phyloP scores from a whole-genome alignment of 2,329 filamentous ascomycete species.

The Didymella sp. region DNA sequence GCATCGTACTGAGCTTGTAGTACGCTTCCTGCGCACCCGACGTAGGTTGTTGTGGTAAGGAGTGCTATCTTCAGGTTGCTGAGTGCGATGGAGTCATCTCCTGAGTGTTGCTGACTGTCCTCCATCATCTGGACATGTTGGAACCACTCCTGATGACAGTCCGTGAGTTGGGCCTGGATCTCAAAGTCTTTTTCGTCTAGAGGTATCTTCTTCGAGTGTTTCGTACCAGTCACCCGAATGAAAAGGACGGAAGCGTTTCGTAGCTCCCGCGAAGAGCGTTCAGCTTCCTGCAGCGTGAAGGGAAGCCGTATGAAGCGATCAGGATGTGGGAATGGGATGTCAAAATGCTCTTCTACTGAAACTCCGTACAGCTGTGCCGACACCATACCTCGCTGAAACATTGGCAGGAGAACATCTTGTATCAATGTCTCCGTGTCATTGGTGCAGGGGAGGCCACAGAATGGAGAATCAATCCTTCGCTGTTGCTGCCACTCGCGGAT shows the following conservation, averaged over 20 bases:
- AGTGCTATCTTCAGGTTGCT: conserved; percentile 27
- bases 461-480: neutral
- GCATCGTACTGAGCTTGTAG: conserved; percentile 24
- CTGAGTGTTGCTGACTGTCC: conserved; percentile 8
- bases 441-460: neutral
- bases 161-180: conserved; percentile 19
- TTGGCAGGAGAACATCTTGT: conserved; percentile 26
- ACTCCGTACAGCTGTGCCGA: conserved; percentile 30
- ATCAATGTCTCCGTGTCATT: conserved; percentile 15
- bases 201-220: neutral
- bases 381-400: conserved; percentile 31
- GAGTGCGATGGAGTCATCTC: conserved; percentile 22
- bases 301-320: conserved; percentile 2
- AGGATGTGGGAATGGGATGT: conserved; percentile 8
- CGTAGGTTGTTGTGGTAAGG: conserved; percentile 19
- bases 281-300: conserved; percentile 24
- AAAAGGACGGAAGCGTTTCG: conserved; percentile 29
- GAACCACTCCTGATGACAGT: conserved; percentile 29
- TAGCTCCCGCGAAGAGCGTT: conserved; percentile 28
- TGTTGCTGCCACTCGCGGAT: conserved; percentile 24
- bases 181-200: conserved; percentile 12
- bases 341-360: conserved; percentile 17
- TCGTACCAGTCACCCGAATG: conserved; percentile 13
- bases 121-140: conserved; percentile 8
- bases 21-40: conserved; percentile 20